Evolutionary conservation across 1,284 basidiomycete genomes (phyloP).

Genomic region (Rhodotorula sp.): DNA sequence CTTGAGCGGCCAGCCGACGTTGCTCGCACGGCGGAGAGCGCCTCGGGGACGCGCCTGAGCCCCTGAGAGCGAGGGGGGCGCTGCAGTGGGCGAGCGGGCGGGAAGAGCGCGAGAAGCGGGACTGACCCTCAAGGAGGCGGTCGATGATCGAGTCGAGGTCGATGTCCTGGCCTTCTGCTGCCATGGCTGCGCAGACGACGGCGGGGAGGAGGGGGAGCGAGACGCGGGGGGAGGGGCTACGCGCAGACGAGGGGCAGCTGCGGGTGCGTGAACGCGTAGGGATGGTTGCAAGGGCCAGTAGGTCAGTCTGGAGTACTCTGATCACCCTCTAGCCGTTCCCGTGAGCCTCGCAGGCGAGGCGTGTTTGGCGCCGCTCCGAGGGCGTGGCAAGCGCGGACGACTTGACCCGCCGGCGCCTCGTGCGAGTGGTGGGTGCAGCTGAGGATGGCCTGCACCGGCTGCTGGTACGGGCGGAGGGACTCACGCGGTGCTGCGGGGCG

Average conservation of each 20-base stretch:
- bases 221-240: neutral
- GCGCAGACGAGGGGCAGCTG: neutral
- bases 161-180: conserved; percentile 65
- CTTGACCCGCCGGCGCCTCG: too few relatives aligned
- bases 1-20: too few relatives aligned
- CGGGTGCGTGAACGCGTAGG: neutral
- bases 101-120: conserved; percentile 28
- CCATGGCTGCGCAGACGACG: conserved; percentile 10
- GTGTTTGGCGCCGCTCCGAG: neutral
- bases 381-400: neutral
- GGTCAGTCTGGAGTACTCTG: too few relatives aligned
- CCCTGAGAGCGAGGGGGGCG: neutral
- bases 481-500: too few relatives aligned
- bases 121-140: conserved; percentile 89
- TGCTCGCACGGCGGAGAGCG: too few relatives aligned
- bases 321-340: too few relatives aligned
- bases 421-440: too few relatives aligned
- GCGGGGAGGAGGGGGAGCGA: neutral
- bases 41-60: too few relatives aligned
- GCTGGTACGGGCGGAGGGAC: too few relatives aligned
- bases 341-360: neutral
- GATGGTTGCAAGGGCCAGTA: too few relatives aligned
- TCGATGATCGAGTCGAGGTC: conserved; percentile 98
- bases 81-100: neutral
- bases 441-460: too few relatives aligned